A percentile compares a stretch with the other conserved stretches of the same genome.
phyloP scores from a whole-genome alignment of 1,284 basidiomycete genomes.

The Boletellus deceptivus region DNA sequence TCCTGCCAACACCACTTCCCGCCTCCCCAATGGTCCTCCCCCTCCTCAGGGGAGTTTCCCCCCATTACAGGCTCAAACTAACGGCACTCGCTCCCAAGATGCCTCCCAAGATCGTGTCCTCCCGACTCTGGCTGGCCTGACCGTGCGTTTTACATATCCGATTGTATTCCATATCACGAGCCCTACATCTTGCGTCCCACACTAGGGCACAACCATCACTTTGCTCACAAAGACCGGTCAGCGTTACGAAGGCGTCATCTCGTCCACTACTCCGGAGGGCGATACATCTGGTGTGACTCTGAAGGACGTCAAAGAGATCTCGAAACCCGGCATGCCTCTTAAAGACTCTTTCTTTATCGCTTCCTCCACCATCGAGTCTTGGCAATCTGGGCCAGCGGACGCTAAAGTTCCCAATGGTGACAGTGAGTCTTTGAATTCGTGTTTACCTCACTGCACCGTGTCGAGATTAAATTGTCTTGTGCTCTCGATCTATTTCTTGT shows the following conservation, averaged over 20 bases:
- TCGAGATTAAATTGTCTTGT: background rate
- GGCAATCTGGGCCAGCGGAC: slow-evolving; percentile 72
- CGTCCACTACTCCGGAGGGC: slow-evolving; percentile 58
- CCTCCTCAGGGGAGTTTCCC: slow-evolving; percentile 46
- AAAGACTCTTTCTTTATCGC: slow-evolving; percentile 69
- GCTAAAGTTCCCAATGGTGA: slow-evolving; percentile 64
- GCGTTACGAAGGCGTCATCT: slow-evolving; percentile 70
- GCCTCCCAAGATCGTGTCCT: slow-evolving; percentile 53
- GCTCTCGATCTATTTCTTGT: background rate
- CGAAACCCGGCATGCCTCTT: slow-evolving; percentile 58
- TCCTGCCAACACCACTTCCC: slow-evolving; percentile 47
- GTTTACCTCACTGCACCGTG: background rate
- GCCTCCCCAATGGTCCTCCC: slow-evolving; percentile 45
- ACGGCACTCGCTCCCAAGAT: slow-evolving; percentile 46
- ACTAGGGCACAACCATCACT: slow-evolving; percentile 70
- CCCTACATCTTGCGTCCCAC: slow-evolving; percentile 18
- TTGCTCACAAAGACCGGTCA: slow-evolving; percentile 64
- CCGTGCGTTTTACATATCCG: slow-evolving; percentile 44
- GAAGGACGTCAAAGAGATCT: slow-evolving; percentile 70
- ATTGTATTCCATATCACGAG: slow-evolving; percentile 15
- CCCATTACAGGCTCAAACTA: slow-evolving; percentile 45
- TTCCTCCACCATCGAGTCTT: slow-evolving; percentile 66
- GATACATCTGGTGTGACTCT: slow-evolving; percentile 70
- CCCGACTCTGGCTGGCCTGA: slow-evolving; percentile 60
- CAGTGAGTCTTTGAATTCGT: slow-evolving; percentile 41